phyloP scores from a whole-genome alignment of 768 basidiomycete species.

The Clitopilus passeckerianus region DNA sequence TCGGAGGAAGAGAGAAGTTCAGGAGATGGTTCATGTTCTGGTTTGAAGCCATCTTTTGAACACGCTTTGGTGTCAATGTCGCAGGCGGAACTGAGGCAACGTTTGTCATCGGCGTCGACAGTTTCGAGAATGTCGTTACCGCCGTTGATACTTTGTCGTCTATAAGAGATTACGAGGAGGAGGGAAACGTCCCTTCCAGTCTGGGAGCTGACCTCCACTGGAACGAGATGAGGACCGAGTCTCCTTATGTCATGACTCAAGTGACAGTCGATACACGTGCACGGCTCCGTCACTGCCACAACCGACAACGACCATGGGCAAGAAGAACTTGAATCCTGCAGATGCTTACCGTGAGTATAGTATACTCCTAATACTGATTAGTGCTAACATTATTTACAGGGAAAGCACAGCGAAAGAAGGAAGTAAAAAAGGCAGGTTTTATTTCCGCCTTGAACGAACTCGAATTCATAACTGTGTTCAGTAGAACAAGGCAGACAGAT shows the following conservation, averaged over 20 bases:
- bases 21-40: conserved; percentile 81
- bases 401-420: conserved; percentile 90
- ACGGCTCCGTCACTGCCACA: conserved; percentile 14
- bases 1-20: conserved; percentile 89
- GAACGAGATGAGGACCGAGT: conserved; percentile 15
- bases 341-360: conserved; percentile 77
- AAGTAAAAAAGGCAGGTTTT: conserved; percentile 81
- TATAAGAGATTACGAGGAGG: conserved; percentile 1
- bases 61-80: conserved; percentile 51
- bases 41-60: conserved; percentile 58
- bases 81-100: conserved; percentile 25
- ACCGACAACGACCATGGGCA: conserved; percentile 51
- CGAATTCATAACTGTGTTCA: conserved; percentile 24
- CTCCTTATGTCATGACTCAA: conserved; percentile 33
- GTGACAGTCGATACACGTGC: conserved; percentile 22
- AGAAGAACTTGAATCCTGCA: conserved; percentile 90
- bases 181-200: conserved; percentile 41
- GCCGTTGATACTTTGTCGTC: neutral
- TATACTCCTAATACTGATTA: neutral
- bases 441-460: conserved; percentile 3
- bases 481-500: conserved; percentile 88
- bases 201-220: conserved; percentile 37
- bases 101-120: conserved; percentile 29
- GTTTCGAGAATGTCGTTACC: neutral
- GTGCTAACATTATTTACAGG: conserved; percentile 41